These are phyloP conservation scores for Onygenales sp. DNA, from an alignment of 2,329 filamentous ascomycete genomes.

Conservation along the genomic window DNA sequence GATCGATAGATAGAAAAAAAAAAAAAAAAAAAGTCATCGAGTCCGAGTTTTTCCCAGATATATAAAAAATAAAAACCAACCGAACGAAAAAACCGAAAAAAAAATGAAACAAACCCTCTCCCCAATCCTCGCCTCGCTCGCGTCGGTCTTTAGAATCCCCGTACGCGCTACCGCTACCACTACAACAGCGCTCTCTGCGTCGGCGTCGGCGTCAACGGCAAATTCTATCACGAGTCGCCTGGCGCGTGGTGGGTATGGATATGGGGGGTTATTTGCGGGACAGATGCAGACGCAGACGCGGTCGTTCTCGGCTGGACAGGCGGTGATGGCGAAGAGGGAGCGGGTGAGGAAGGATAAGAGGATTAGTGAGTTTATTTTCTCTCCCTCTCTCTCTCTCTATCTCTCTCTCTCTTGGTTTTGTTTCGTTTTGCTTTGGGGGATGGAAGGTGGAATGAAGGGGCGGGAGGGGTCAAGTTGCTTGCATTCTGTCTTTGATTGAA, in stretches of 20 bases:
- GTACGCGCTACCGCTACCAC: conserved; percentile 20
- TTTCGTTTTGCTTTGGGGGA: background rate
- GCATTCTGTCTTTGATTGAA: too few relatives aligned
- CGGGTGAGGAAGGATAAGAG: conserved; percentile 26
- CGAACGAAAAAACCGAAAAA: background rate
- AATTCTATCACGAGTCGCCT: conserved; percentile 16
- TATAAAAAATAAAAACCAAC: background rate
- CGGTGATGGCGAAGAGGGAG: conserved; percentile 29
- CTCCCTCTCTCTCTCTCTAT: too few relatives aligned
- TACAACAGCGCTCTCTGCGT: conserved; percentile 9
- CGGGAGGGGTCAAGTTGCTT: background rate
- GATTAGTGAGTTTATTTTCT: conserved; percentile 32
- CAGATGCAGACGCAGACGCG: background rate
- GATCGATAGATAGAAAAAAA: too few relatives aligned
- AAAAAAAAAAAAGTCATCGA: too few relatives aligned
- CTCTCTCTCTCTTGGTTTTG: too few relatives aligned
- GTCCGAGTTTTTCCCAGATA: too few relatives aligned
- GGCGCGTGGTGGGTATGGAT: background rate
- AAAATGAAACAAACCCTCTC: conserved; percentile 20
- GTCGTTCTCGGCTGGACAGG: conserved; percentile 32
- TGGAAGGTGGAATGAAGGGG: background rate
- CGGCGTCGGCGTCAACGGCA: conserved; percentile 10
- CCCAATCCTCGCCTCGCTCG: conserved; percentile 34
- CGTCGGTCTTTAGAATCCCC: conserved; percentile 36
- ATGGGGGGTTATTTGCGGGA: too few relatives aligned